Conservation (phyloP, 2,329 filamentous ascomycete genomes). For the Claviceps quebecensis region DNA sequence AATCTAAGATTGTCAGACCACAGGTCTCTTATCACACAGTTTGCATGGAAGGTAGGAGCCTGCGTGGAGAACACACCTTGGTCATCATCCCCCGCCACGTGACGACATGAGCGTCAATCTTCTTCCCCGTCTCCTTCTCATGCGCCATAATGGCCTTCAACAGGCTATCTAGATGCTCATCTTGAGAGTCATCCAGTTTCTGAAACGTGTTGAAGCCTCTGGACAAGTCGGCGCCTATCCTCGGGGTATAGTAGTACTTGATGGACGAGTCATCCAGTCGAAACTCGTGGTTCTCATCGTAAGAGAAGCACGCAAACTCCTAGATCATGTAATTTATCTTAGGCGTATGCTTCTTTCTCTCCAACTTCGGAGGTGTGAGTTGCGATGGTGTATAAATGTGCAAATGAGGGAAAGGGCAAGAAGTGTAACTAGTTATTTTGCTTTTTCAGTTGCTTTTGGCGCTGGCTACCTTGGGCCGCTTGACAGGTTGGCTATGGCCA, state of each 20-base stretch:
- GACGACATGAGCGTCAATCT: slow-evolving; percentile 63
- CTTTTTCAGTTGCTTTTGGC: neutral
- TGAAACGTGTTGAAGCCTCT: slow-evolving; percentile 70
- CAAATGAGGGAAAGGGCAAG: neutral
- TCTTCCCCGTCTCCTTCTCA: slow-evolving; percentile 54
- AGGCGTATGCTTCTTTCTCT: neutral
- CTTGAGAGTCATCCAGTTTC: slow-evolving; percentile 66
- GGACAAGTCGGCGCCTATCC: slow-evolving; percentile 58
- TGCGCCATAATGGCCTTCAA: slow-evolving; percentile 60
- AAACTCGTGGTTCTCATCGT: slow-evolving; percentile 69
- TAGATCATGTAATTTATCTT: slow-evolving; percentile 19
- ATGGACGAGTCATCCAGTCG: slow-evolving; percentile 65
- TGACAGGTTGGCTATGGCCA: slow-evolving; percentile 54
- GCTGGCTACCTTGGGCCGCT: slow-evolving; percentile 50
- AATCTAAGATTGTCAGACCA: slow-evolving; percentile 40
- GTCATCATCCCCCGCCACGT: slow-evolving; percentile 99
- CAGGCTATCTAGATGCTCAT: slow-evolving; percentile 78
- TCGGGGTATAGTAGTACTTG: slow-evolving; percentile 75
- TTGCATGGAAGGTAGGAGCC: neutral
- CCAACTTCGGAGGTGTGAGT: neutral
- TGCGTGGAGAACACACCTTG: slow-evolving; percentile 44
- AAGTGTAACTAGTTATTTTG: neutral
- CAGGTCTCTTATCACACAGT: neutral
- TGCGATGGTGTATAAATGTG: neutral
- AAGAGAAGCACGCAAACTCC: slow-evolving; percentile 91